phyloP scores from a whole-genome alignment of 768 basidiomycete species.

The Pleurotus eryngii region DNA sequence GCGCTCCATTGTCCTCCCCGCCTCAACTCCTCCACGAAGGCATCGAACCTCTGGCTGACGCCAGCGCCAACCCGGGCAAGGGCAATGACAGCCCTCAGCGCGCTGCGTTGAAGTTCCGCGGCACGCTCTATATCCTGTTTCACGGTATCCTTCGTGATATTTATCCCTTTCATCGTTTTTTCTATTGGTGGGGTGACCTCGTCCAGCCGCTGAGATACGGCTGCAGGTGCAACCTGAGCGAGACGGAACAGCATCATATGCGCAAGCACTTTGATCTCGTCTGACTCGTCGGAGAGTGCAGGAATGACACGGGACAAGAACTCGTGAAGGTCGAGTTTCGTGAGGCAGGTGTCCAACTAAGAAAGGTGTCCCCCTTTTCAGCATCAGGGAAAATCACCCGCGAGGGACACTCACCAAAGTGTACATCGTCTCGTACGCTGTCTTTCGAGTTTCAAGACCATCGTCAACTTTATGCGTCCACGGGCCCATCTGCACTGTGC shows the following conservation, averaged over 20 bases:
- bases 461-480: conserved; percentile 98
- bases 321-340: conserved; percentile 81
- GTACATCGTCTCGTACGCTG: conserved; percentile 96
- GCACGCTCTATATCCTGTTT: conserved; percentile 89
- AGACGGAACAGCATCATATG: conserved; percentile 95
- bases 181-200: conserved; percentile 82
- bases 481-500: conserved; percentile 94
- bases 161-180: conserved; percentile 86
- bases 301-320: conserved; percentile 80
- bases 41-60: conserved; percentile 72
- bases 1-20: conserved; percentile 61
- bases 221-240: conserved; percentile 79
- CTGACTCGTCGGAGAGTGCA: conserved; percentile 84
- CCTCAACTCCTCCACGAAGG: conserved; percentile 71
- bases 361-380: neutral
- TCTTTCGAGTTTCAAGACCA: conserved; percentile 93
- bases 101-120: conserved; percentile 89
- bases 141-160: conserved; percentile 90
- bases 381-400: neutral
- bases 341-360: conserved; percentile 88
- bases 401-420: conserved; percentile 63
- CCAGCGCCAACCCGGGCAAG: conserved; percentile 72
- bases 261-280: conserved; percentile 96
- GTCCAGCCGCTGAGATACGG: conserved; percentile 80
- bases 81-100: conserved; percentile 82